Base-by-base conservation (phyloP, 129 eudicot species). In the Flaveria sonorensis region DNA sequence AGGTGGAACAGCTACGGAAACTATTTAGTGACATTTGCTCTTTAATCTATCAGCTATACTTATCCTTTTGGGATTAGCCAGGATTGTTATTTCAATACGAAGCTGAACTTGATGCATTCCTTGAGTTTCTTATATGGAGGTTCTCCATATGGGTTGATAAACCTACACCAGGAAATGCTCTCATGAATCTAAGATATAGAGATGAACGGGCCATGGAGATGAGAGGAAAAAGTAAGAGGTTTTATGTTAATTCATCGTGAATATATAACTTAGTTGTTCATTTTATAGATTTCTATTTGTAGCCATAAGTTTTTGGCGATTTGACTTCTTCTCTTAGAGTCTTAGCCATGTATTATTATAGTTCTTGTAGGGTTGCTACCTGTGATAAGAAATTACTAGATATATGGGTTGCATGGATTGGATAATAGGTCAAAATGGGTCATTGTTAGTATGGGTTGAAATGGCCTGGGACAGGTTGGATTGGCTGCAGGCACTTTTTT, bases 121-220 rank as follows among this genome's bases (percentile, higher is more conserved):
- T 91, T 48, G 97, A 95, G 85, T 92, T 94, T 88, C 93, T 94
- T 20, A 91, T 94, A 42, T 94, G 99, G 97, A 72, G 99, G 70
- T 94, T 94, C 84, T 94, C 99, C 7, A 94, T 94, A 68, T 94
- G 97, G 97, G 99, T 94, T 62, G 98, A 94, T 80, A 94, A 94
- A 89, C 98, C 98, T 45, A 94, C 98, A 68, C 98, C 97, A 28
- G 99, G 99, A 75, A 94, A 87, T 70, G 93, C 96, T 80, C 94
- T 94, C 70, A 94, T 94, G 97, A 94, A 94, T 79, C 76, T 94
- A 77, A 85, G 99, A 50, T 94, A 95, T 64, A 89, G 99, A 83
- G 99, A 95, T 86, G 99, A 95, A 74, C 92, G 94, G 32, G 89
- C 93, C 66, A 77, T 72, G 68, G 96, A 89, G 70, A 74, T 67